Percentiles rank a stretch among this genome's conserved stretches.
These are phyloP conservation scores for Huntiella omanensis DNA, from an alignment of 2,329 filamentous ascomycete genomes.

Conservation along the genomic window DNA sequence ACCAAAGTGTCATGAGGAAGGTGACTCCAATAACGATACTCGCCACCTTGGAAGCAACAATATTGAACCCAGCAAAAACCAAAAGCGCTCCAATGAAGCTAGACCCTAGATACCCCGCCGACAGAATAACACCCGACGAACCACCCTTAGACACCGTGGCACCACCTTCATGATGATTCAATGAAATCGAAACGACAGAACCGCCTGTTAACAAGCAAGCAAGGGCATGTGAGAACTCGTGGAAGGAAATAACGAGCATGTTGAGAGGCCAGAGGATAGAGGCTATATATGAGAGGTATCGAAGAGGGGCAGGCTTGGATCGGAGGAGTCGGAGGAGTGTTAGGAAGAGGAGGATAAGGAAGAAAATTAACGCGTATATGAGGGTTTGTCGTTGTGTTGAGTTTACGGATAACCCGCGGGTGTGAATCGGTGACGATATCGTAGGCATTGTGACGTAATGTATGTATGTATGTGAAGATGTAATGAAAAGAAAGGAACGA, in stretches of 20 bases:
- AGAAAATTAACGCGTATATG: too few species aligned
- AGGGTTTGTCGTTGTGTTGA: too few species aligned
- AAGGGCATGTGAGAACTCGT: slow-evolving; percentile 62
- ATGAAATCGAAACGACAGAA: slow-evolving; percentile 48
- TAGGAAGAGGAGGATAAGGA: too few species aligned
- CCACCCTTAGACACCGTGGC: slow-evolving; percentile 63
- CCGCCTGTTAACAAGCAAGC: slow-evolving; percentile 55
- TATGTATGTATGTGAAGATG: too few species aligned
- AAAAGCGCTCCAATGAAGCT: slow-evolving; percentile 59
- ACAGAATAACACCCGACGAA: slow-evolving; percentile 49
- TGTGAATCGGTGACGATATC: too few species aligned
- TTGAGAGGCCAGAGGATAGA: slow-evolving; percentile 69
- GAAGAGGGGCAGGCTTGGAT: too few species aligned
- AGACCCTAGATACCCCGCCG: slow-evolving; percentile 61
- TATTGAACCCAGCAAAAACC: slow-evolving; percentile 66
- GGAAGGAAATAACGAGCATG: slow-evolving; percentile 73
- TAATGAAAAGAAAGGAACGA: too few species aligned
- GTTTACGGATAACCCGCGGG: too few species aligned
- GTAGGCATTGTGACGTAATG: too few species aligned
- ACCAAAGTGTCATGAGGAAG: slow-evolving; percentile 66
- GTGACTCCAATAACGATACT: slow-evolving; percentile 54
- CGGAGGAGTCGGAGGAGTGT: too few species aligned
- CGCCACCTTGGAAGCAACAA: slow-evolving; percentile 63
- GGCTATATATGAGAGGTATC: slow-evolving; percentile 32
- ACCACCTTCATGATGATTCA: slow-evolving; percentile 44